These are phyloP conservation scores for Neofusicoccum parvum DNA, from an alignment of 2,329 filamentous ascomycete species.

Conservation along the genomic window DNA sequence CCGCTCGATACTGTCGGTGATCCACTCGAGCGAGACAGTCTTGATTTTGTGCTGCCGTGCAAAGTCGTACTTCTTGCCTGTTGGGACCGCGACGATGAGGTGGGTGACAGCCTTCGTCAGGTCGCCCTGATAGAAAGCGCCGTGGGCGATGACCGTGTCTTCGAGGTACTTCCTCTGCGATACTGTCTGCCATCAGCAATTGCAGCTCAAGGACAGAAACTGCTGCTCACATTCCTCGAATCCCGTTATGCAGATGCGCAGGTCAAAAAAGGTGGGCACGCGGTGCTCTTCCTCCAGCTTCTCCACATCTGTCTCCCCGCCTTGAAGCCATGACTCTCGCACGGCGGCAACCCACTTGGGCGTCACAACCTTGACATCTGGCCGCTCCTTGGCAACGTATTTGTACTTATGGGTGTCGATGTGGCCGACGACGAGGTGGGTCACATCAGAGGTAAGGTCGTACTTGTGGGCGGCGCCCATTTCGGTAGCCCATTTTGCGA, in stretches of 20 bases:
- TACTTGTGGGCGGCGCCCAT: conserved; percentile 87
- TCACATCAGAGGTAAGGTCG: conserved; percentile 93
- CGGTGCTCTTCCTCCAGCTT: conserved; percentile 68
- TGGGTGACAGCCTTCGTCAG: conserved; percentile 85
- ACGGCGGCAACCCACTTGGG: conserved; percentile 85
- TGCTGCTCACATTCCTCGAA: conserved; percentile 62
- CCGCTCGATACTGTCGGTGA: conserved; percentile 77
- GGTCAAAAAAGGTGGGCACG: conserved; percentile 63
- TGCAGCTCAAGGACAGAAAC: no score
- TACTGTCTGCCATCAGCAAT: conserved; percentile 49
- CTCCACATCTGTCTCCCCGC: conserved; percentile 71
- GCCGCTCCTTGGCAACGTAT: conserved; percentile 87
- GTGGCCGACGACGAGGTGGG: conserved; percentile 88
- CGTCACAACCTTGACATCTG: conserved; percentile 81
- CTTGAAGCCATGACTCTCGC: conserved; percentile 76
- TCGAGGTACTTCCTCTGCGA: conserved; percentile 71
- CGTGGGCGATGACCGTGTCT: conserved; percentile 66
- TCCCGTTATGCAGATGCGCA: conserved; percentile 70
- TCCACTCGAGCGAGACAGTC: conserved; percentile 82
- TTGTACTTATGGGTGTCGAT: conserved; percentile 91
- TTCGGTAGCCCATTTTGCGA: conserved; percentile 68
- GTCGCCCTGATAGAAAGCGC: conserved; percentile 84
- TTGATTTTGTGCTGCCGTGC: conserved; percentile 81
- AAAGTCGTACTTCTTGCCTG: conserved; percentile 87
- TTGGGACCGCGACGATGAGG: conserved; percentile 75